A percentile compares a stretch with the other conserved stretches of the same genome.
phyloP scores from a whole-genome alignment of 768 basidiomycete genomes.

The Kwoniella sp. region DNA sequence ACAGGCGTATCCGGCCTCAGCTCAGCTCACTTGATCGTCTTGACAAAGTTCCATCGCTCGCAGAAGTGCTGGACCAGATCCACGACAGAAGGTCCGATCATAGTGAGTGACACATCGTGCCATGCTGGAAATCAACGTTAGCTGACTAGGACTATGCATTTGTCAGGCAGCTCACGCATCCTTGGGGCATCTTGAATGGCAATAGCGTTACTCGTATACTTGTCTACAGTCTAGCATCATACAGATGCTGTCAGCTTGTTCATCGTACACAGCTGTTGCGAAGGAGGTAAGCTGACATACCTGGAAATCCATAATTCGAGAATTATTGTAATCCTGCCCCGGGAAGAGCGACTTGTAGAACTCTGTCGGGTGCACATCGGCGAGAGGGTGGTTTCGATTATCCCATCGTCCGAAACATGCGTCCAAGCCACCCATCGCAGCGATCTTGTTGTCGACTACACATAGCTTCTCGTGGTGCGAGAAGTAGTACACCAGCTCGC shows the following conservation, averaged over 20 bases:
- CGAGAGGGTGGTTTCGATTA: constrained; percentile 75
- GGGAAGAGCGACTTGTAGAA: constrained; percentile 82
- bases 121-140: constrained; percentile 60
- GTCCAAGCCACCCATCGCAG: constrained; percentile 77
- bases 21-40: constrained; percentile 34
- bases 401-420: constrained; percentile 98
- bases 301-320: constrained; percentile 55
- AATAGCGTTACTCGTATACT: constrained; percentile 57
- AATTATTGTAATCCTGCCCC: constrained; percentile 65
- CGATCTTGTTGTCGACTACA: constrained; percentile 52
- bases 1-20: no score
- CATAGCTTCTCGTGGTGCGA: constrained; percentile 55
- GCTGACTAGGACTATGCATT: constrained; percentile 1
- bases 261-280: no score
- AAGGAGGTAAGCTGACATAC: constrained; percentile 14
- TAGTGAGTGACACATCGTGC: constrained; percentile 74
- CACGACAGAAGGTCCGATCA: constrained; percentile 71
- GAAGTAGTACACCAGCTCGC: constrained; percentile 51
- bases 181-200: constrained; percentile 53
- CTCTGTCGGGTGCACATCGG: constrained; percentile 88
- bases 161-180: constrained; percentile 42
- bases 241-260: neutral
- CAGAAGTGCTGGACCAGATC: constrained; percentile 92
- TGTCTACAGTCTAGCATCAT: constrained; percentile 66
- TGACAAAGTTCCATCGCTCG: constrained; percentile 69